These are phyloP conservation scores for Diaporthe citri DNA, from an alignment of 2,329 filamentous ascomycete genomes.

Conservation along the genomic window DNA sequence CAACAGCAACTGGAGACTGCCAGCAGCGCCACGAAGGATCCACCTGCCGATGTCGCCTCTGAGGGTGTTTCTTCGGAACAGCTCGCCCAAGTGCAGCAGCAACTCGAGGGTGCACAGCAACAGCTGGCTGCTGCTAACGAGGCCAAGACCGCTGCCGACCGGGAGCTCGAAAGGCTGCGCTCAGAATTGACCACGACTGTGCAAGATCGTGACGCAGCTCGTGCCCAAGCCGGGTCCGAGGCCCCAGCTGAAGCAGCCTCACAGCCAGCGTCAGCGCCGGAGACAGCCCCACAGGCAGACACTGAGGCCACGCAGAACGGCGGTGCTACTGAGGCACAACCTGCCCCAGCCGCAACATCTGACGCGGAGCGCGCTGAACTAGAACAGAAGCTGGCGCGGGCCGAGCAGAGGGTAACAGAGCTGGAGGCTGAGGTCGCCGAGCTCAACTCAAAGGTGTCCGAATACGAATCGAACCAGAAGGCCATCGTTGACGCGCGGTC, in stretches of 20 bases:
- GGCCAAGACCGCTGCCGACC: constrained; percentile 77
- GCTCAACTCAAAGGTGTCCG: constrained; percentile 72
- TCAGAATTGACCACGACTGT: constrained; percentile 72
- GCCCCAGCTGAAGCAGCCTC: constrained; percentile 42
- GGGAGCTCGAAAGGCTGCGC: constrained; percentile 68
- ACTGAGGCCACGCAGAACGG: constrained; percentile 47
- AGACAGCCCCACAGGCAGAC: constrained; percentile 43
- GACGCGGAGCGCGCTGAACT: constrained; percentile 72
- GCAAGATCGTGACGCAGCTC: constrained; percentile 73
- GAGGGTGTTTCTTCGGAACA: constrained; percentile 62
- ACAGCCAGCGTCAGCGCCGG: constrained; percentile 40
- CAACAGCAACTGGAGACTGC: constrained; percentile 51
- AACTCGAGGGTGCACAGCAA: constrained; percentile 55
- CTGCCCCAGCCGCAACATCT: constrained; percentile 53
- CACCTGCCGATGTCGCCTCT: constrained; percentile 47
- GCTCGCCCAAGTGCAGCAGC: constrained; percentile 60
- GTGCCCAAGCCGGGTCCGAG: constrained; percentile 54
- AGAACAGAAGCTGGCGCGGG: constrained; percentile 71
- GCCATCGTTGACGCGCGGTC: constrained; percentile 73
- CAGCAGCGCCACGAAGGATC: constrained; percentile 15
- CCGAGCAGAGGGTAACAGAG: constrained; percentile 73
- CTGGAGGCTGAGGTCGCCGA: constrained; percentile 75
- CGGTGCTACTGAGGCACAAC: constrained; percentile 40
- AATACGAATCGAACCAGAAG: constrained; percentile 73
- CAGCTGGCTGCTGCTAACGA: constrained; percentile 75